Conservation (phyloP, 192 early-diverging fungal genomes). For the Coemansia guatemalensis region DNA sequence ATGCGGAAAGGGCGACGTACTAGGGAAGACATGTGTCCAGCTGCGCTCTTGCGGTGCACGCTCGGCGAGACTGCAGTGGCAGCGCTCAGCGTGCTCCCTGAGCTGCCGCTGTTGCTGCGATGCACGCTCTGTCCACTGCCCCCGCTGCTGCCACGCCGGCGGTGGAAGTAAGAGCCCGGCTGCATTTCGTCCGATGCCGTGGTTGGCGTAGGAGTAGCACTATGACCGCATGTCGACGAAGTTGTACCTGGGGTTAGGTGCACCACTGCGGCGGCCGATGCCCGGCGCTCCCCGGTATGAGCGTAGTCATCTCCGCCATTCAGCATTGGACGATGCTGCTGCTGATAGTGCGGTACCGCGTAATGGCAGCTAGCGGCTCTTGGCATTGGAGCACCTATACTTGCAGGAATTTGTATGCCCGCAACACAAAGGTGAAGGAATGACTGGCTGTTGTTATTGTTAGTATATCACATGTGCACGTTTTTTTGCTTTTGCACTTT, state of each 20-base stretch:
- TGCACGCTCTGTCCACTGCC: slow-evolving; percentile 7
- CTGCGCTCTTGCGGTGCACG: not conserved
- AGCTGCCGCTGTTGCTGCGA: slow-evolving; percentile 34
- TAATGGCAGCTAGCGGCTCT: slow-evolving; percentile 9
- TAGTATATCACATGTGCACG: too few relatives aligned
- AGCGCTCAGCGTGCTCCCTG: slow-evolving; percentile 13
- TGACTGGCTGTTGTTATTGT: too few relatives aligned
- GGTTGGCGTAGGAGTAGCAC: not conserved
- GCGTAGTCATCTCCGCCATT: not conserved
- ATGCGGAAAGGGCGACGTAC: slow-evolving; percentile 1
- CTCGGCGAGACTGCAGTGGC: not conserved
- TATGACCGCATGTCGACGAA: not conserved
- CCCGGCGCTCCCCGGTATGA: not conserved
- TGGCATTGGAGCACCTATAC: slow-evolving; percentile 2
- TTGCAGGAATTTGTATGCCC: not conserved
- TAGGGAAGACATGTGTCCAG: slow-evolving; percentile 4
- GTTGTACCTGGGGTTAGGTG: not conserved
- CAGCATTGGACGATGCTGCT: not conserved
- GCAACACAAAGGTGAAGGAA: too few relatives aligned
- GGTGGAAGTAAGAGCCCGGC: slow-evolving; percentile 2
- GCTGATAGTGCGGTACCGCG: not conserved
- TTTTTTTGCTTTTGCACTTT: too few relatives aligned
- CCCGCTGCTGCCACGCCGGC: not conserved
- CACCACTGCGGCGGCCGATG: not conserved
- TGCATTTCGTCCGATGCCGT: slow-evolving; percentile 2